These are phyloP conservation scores for Stereocaulon alpinum DNA, from an alignment of 495 filamentous ascomycete genomes.

Conservation along the genomic window DNA sequence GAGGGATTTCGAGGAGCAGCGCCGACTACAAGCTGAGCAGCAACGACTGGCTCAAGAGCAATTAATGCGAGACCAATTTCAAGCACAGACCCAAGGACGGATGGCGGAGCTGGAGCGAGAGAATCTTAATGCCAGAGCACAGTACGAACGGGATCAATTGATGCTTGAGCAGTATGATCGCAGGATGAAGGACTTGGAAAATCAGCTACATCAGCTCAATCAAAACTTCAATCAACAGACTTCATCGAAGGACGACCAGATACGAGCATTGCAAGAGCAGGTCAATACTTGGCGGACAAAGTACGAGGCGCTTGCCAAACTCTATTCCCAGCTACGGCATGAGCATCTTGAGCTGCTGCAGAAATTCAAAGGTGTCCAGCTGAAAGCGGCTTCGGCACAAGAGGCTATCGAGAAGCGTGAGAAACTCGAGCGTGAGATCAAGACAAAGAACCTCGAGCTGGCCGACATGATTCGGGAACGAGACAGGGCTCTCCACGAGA, in stretches of 20 bases:
- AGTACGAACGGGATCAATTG: conserved; percentile 92
- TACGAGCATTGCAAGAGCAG: conserved; percentile 82
- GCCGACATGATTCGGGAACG: conserved; percentile 98
- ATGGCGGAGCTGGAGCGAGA: conserved; percentile 90
- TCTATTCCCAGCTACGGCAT: conserved; percentile 90
- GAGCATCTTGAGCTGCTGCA: conserved; percentile 92
- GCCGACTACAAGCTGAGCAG: conserved; percentile 77
- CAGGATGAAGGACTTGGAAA: conserved; percentile 83
- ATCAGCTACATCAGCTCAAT: conserved; percentile 72
- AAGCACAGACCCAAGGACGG: conserved; percentile 84
- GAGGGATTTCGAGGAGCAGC: conserved; percentile 89
- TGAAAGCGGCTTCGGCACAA: conserved; percentile 92
- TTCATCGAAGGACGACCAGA: conserved; percentile 85
- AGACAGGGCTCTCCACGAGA: conserved; percentile 88
- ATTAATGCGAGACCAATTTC: conserved; percentile 72
- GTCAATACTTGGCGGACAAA: conserved; percentile 95
- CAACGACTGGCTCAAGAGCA: conserved; percentile 86
- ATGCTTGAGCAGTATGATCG: conserved; percentile 96
- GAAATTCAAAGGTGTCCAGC: conserved; percentile 89
- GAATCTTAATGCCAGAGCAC: conserved; percentile 85
- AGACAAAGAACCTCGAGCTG: conserved; percentile 95
- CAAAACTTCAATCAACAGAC: conserved; percentile 77
- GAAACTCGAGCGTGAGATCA: conserved; percentile 91
- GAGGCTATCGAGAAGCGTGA: conserved; percentile 93
- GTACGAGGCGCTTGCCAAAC: conserved; percentile 91